Percentiles rank a stretch among this genome's conserved stretches.
Conservation (phyloP, 257 asterid genomes). For the Eustoma russellianum region DNA sequence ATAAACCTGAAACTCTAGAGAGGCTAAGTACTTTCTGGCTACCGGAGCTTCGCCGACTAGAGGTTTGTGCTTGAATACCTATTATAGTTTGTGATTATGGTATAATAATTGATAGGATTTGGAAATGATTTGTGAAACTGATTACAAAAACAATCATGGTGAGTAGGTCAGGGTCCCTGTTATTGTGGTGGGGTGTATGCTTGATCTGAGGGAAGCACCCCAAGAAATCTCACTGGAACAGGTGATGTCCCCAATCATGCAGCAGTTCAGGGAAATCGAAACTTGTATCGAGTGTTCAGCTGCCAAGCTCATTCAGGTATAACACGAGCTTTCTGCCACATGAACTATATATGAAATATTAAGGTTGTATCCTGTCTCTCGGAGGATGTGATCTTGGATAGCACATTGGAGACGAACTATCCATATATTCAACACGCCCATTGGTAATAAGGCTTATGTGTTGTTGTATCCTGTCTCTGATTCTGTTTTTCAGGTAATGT, state of each 20-base stretch:
- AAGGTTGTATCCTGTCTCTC: too few relatives aligned
- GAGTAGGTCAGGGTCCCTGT: conserved; percentile 89
- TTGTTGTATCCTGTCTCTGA: too few relatives aligned
- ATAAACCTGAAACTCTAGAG: conserved; percentile 81
- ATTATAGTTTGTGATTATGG: neutral
- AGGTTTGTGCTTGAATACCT: conserved; percentile 38
- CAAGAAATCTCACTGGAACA: conserved; percentile 72
- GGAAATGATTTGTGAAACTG: conserved; percentile 1
- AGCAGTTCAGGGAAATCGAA: conserved; percentile 95
- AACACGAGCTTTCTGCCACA: too few relatives aligned
- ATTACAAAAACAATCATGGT: neutral
- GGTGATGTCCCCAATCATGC: conserved; percentile 98
- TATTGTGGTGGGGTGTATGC: conserved; percentile 97
- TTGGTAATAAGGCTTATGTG: too few relatives aligned
- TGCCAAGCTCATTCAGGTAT: conserved; percentile 59
- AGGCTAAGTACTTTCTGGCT: conserved; percentile 96
- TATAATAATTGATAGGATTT: neutral
- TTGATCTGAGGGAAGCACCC: conserved; percentile 77
- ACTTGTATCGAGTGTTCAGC: conserved; percentile 99
- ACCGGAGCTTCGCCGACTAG: conserved; percentile 83
- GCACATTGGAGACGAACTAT: too few relatives aligned
- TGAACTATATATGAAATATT: too few relatives aligned
- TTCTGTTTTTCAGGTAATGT: too few relatives aligned
- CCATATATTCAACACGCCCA: too few relatives aligned
- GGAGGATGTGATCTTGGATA: too few relatives aligned